Base-by-base conservation (phyloP, 2,329 filamentous ascomycete species). In the Didymella segeticola region DNA sequence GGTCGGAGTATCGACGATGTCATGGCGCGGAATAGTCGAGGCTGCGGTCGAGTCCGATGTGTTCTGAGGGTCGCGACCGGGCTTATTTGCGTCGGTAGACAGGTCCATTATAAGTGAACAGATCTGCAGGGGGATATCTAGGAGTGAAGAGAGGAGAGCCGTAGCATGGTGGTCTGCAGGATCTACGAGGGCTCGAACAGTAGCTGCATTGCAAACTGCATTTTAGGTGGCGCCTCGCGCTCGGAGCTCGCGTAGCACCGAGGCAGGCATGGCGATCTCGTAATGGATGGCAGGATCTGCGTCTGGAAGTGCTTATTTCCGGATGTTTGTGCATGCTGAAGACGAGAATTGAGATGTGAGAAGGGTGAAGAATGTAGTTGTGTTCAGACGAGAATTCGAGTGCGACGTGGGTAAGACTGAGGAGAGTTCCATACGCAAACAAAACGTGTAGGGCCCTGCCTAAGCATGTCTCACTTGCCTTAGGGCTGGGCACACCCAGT, bases 1-100 rank as follows among this genome's bases (percentile, higher is more conserved):
- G 34, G 60, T 53, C 31, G 58, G 50, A 5, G 42, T 58, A 8
- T 56, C 42, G 17, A 33, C 38, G 42, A 31, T 46, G 26, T 65
- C 56, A 30, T 43, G 34, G 23, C 39, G 45, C 39, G 51, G n/a
- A 23, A n/a, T 10, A 15, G 27, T 38, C 25, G 50, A 47, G 34
- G 33, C 27, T 10, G 41, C 33, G 34, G 36, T 41, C 38, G 33
- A 43, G 38, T 43, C 33, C 33, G 38, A 31, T 6, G 31, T 41
- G 11, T 27, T 27, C 29, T 49, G 51, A 3, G 45, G 41, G 27
- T 45, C 45, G 17, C 51, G 19, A 14, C 45, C 51, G 26, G 45
- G 51, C 34, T 45, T 46, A 29, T 49, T 30, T 17, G 41, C 41
- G 10, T 49, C 34, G 15, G 51, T 49, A 17, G 51, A 54, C 41